These are phyloP conservation scores for Datura wrightii DNA, from an alignment of 257 asterid genomes.

Conservation along the genomic window DNA sequence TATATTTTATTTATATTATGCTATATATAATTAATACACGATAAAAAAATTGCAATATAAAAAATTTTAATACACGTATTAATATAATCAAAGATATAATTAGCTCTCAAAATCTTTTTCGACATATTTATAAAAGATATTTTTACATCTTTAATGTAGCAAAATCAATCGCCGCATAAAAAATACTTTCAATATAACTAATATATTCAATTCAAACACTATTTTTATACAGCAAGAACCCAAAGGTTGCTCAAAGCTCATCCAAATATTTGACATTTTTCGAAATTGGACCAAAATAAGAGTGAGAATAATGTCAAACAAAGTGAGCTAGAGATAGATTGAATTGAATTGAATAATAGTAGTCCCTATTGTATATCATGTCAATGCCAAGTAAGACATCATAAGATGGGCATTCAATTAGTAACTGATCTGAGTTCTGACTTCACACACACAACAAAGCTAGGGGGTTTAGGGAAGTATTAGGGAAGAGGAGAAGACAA, in stretches of 20 bases:
- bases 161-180: too few relatives aligned
- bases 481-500: not conserved
- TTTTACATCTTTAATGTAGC: too few relatives aligned
- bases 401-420: not conserved
- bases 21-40: too few relatives aligned
- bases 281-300: not conserved
- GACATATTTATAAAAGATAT: too few relatives aligned
- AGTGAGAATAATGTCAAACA: not conserved
- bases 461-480: not conserved
- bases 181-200: too few relatives aligned
- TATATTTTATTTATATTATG: too few relatives aligned
- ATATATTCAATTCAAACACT: too few relatives aligned
- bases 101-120: too few relatives aligned
- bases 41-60: too few relatives aligned
- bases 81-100: too few relatives aligned
- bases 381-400: constrained; percentile 17
- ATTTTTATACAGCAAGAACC: too few relatives aligned
- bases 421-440: not conserved
- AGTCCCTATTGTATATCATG: not conserved
- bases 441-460: not conserved
- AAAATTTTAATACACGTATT: too few relatives aligned
- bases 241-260: not conserved
- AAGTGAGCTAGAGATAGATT: not conserved
- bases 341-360: not conserved
- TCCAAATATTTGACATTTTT: not conserved